A percentile compares a stretch with the other conserved stretches of the same genome.
phyloP scores from a whole-genome alignment of 2,329 filamentous ascomycete species.

The Aspergillus texensis region DNA sequence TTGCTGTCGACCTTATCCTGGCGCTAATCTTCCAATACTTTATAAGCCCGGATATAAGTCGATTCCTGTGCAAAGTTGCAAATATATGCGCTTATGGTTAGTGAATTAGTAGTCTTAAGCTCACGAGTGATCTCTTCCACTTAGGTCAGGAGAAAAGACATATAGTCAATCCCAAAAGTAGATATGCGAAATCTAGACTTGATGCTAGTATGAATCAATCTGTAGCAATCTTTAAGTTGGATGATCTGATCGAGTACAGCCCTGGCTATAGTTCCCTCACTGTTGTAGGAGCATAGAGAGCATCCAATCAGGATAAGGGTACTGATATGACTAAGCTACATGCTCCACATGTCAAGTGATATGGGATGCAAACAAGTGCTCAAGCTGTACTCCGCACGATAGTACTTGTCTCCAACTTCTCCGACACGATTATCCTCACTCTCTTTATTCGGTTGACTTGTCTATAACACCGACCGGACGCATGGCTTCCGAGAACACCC shows the following conservation, averaged over 20 bases:
- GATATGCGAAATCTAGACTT: neutral
- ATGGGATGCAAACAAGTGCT: neutral
- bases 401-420: neutral
- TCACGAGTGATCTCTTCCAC: neutral
- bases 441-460: neutral
- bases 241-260: neutral
- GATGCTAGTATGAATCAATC: neutral
- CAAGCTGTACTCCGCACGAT: neutral
- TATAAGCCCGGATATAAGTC: neutral
- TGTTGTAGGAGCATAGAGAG: neutral
- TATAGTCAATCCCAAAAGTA: neutral
- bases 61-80: neutral
- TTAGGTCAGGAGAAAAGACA: neutral
- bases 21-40: neutral
- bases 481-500: conserved; percentile 36
- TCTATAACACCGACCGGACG: neutral
- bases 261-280: neutral
- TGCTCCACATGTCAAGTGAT: neutral
- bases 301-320: neutral
- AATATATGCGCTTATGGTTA: neutral
- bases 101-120: neutral
- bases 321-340: neutral
- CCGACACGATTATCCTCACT: neutral
- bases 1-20: neutral
- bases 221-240: neutral